These are phyloP conservation scores for Naematelia aurantialba DNA, from an alignment of 768 basidiomycete species.

Conservation along the genomic window DNA sequence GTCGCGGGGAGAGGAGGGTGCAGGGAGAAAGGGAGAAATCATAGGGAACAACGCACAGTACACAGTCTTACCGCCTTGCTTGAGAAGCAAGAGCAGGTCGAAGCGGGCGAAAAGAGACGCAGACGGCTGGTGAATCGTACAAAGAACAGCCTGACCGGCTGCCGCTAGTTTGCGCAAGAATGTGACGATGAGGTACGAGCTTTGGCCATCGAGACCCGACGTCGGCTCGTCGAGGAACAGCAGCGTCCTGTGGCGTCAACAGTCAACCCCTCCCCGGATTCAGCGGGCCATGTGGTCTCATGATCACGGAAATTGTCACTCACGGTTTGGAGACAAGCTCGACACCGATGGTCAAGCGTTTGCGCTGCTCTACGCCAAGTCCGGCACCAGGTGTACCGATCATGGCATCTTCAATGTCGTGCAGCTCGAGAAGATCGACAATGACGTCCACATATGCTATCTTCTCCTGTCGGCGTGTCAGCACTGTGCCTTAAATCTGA, in stretches of 20 bases:
- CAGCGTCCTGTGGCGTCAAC: conserved; percentile 51
- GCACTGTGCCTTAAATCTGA: too few relatives aligned
- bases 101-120: conserved; percentile 85
- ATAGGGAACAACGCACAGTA: too few relatives aligned
- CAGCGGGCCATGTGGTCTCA: too few relatives aligned
- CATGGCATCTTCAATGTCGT: conserved; percentile 17
- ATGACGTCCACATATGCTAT: conserved; percentile 53
- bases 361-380: conserved; percentile 40
- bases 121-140: conserved; percentile 60
- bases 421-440: conserved; percentile 49
- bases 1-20: too few relatives aligned
- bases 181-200: conserved; percentile 73
- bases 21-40: too few relatives aligned
- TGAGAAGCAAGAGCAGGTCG: conserved; percentile 57
- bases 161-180: conserved; percentile 52
- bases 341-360: conserved; percentile 50
- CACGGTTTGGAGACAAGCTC: conserved; percentile 46
- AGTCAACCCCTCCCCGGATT: conserved; percentile 41
- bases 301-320: too few relatives aligned
- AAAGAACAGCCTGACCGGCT: conserved; percentile 74
- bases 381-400: conserved; percentile 25
- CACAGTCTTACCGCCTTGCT: conserved; percentile 82
- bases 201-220: conserved; percentile 66
- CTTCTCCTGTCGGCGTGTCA: conserved; percentile 43
- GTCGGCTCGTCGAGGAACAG: conserved; percentile 56